Percentiles rank a stretch among this genome's conserved stretches.
These are phyloP conservation scores for Penicillium sp. DNA, from an alignment of 2,329 filamentous ascomycete genomes.

Conservation along the genomic window DNA sequence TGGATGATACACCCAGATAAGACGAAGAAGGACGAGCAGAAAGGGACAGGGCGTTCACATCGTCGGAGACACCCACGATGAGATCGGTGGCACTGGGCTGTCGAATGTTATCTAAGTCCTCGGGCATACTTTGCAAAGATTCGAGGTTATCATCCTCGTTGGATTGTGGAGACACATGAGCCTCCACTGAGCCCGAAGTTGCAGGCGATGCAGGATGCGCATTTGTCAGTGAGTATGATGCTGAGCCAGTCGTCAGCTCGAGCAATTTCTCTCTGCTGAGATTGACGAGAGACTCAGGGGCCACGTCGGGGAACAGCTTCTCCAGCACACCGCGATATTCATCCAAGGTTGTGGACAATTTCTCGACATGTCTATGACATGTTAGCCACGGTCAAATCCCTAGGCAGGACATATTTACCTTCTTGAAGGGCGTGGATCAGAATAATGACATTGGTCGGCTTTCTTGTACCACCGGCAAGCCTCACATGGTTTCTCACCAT, in stretches of 20 bases:
- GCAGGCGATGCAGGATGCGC: constrained; percentile 43
- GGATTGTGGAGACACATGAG: constrained; percentile 38
- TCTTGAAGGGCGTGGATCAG: constrained; percentile 75
- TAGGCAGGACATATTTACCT: constrained; percentile 55
- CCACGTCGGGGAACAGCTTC: constrained; percentile 60
- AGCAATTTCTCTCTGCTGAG: constrained; percentile 61
- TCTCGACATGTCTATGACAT: constrained; percentile 46
- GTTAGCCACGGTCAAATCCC: constrained; percentile 16
- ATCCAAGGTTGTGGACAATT: constrained; percentile 63
- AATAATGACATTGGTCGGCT: constrained; percentile 74
- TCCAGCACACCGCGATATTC: constrained; percentile 64
- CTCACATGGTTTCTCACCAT: constrained; percentile 76
- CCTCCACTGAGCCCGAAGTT: constrained; percentile 48
- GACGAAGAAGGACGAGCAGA: constrained; percentile 61
- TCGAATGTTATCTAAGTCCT: constrained; percentile 50
- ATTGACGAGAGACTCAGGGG: constrained; percentile 50
- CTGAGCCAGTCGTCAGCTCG: constrained; percentile 44
- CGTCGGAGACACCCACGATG: constrained; percentile 65
- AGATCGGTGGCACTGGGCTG: constrained; percentile 55
- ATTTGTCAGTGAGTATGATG: constrained; percentile 31
- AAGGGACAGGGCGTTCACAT: constrained; percentile 66
- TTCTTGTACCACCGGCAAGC: constrained; percentile 80
- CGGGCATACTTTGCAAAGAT: constrained; percentile 69
- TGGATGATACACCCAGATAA: constrained; percentile 71
- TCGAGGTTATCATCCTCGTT: constrained; percentile 56